Base-by-base conservation (phyloP, 2,329 filamentous ascomycete genomes). In the Stemphylium beticola region DNA sequence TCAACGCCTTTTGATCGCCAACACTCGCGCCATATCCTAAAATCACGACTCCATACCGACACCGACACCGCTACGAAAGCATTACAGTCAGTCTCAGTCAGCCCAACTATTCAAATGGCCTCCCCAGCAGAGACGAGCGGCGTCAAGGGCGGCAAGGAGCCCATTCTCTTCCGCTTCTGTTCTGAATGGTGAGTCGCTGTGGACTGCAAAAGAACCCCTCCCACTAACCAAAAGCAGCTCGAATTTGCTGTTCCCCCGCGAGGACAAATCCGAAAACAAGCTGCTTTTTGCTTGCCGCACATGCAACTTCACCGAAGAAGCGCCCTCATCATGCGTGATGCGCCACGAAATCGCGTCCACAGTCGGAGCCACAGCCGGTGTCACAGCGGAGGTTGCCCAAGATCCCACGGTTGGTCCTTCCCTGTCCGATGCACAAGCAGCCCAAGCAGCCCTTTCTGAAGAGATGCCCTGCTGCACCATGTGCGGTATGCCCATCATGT, bases 111-210 rank as follows among this genome's bases (percentile, higher is more conserved):
- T 61, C 56, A 34, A 54, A 78, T 77, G 74, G 68, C 66, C 50
- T 76, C 75, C 20, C 74, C 77, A 43, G 71, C 53, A 36, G 58
- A 65, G 36, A 58, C 55, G 32, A 58, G 58, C 17, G 59, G 53
- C 60, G 87, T 58, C 47, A 67, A 71, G 62, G 88, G 61, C 41
- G 62, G 64, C 34, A 71, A 74, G 39, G 78, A 93, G 78, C 92
- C 96, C 77, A 93, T 98, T 77, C 92, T 91, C 42, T 99, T 98
- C 79, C 89, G 91, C 72, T 99, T 99, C 84, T 99, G 95, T 82
- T 92, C 92, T 68, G 95, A 99, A 83, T 99, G 95, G 88, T 89
- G 77, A 68, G 79, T 65, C 22, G 17, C 33, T 29, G 22, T 31
- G 4, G 8, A 11, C 4, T 15, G 14, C 24, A 45, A 37, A 49